phyloP scores from a whole-genome alignment of 208 protist genomes.

The Trypanosoma avium region DNA sequence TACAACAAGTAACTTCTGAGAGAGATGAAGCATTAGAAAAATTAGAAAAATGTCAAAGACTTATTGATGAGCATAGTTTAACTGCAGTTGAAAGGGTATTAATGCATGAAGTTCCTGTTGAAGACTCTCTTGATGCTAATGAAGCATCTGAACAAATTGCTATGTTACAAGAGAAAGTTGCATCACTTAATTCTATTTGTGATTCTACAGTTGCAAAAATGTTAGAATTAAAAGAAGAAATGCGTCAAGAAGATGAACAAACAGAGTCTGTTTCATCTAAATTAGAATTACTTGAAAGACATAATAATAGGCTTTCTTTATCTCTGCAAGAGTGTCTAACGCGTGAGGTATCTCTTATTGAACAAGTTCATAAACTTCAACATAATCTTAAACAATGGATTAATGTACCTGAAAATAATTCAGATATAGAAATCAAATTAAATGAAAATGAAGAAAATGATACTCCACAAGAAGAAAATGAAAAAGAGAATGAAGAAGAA shows the following conservation, averaged over 20 bases:
- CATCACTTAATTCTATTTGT: conserved; percentile 21
- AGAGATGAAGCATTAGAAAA: conserved; percentile 38
- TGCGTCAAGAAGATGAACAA: not conserved
- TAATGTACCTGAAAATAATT: not conserved
- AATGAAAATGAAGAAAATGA: too few species aligned
- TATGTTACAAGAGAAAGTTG: conserved; percentile 51
- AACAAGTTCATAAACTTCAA: conserved; percentile 46
- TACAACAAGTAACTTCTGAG: conserved; percentile 41
- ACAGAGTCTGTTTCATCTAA: not conserved
- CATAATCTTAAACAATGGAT: conserved; percentile 26
- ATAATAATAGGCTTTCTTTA: conserved; percentile 36
- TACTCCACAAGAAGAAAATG: not conserved
- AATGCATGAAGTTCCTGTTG: conserved; percentile 68
- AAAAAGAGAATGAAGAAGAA: not conserved
- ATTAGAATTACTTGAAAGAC: conserved; percentile 33
- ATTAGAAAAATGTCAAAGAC: conserved; percentile 40
- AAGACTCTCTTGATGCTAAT: conserved; percentile 62
- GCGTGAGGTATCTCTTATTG: conserved; percentile 42
- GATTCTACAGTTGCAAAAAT: conserved; percentile 29
- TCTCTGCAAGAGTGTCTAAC: conserved; percentile 37
- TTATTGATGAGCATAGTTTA: conserved; percentile 81
- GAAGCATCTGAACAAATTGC: conserved; percentile 72
- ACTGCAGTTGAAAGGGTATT: conserved; percentile 64
- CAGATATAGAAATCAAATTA: not conserved
- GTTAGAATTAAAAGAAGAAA: conserved; percentile 27